Percentiles rank a stretch among this genome's conserved stretches.
Evolutionary conservation across 768 basidiomycete genomes (phyloP).

Genomic region (Mycena filopes): DNA sequence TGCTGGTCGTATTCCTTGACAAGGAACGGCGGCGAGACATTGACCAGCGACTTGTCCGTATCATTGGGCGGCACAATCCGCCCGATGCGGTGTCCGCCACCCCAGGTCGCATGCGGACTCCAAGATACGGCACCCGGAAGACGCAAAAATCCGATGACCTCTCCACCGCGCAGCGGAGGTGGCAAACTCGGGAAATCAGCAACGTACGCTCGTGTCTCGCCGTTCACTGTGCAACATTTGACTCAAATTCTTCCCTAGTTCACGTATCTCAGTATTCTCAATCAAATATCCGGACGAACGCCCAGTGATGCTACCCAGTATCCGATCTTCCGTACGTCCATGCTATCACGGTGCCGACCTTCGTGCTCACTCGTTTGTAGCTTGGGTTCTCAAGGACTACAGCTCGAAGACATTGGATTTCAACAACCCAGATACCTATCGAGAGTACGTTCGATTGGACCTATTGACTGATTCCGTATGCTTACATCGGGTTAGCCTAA

Average conservation of each 20-base stretch:
- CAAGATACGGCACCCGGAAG: conserved; percentile 54
- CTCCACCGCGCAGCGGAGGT: conserved; percentile 77
- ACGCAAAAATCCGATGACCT: conserved; percentile 68
- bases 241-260: conserved; percentile 60
- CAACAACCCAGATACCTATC: conserved; percentile 65
- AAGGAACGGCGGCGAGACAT: conserved; percentile 71
- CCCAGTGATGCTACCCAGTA: conserved; percentile 96
- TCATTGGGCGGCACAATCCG: conserved; percentile 53
- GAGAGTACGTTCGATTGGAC: conserved; percentile 68
- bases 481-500: conserved; percentile 59
- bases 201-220: conserved; percentile 65
- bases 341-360: not conserved
- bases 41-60: conserved; percentile 61
- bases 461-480: not conserved
- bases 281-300: conserved; percentile 92
- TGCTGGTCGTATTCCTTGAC: conserved; percentile 84
- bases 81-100: conserved; percentile 51
- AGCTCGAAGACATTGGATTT: conserved; percentile 76
- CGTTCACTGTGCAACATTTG: not conserved
- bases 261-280: conserved; percentile 88
- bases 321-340: conserved; percentile 82
- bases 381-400: conserved; percentile 93
- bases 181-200: conserved; percentile 92
- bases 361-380: conserved; percentile 47
- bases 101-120: conserved; percentile 65